Evolutionary conservation across 2,329 filamentous ascomycete species (phyloP).

Genomic region (Lizonia empirigonia): DNA sequence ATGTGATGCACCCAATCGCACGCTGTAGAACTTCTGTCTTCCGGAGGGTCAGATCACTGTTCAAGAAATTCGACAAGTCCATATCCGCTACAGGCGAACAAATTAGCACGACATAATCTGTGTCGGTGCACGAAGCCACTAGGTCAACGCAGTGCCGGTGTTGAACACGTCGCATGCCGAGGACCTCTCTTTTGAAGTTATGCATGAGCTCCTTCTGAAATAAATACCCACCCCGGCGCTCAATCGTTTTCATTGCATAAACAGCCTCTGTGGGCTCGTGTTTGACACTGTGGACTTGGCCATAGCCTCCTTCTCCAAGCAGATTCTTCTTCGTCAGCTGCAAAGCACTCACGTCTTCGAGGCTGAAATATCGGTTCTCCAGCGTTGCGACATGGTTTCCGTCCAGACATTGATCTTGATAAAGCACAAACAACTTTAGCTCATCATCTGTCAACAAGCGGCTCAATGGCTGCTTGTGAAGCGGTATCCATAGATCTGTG

Average conservation of each 20-base stretch:
- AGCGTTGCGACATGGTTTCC: background rate
- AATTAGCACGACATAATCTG: slow-evolving; percentile 20
- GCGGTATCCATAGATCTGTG: slow-evolving; percentile 5
- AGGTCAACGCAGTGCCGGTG: slow-evolving; percentile 24
- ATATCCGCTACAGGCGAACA: slow-evolving; percentile 24
- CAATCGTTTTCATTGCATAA: slow-evolving; percentile 6
- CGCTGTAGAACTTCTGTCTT: slow-evolving; percentile 6
- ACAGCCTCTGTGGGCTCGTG: no score
- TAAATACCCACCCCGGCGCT: background rate
- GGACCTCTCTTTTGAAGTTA: slow-evolving; percentile 20
- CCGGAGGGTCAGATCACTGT: no score
- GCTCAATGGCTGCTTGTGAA: background rate
- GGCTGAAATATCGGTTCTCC: background rate
- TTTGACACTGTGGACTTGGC: background rate
- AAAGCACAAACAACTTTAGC: background rate
- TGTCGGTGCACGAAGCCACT: slow-evolving; percentile 23
- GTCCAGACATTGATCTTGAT: background rate
- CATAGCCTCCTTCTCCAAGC: slow-evolving; percentile 7
- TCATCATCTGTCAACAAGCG: background rate
- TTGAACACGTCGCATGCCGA: slow-evolving; percentile 23
- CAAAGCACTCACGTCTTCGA: background rate
- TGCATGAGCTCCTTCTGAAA: slow-evolving; percentile 7
- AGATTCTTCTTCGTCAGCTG: background rate
- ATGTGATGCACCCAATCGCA: slow-evolving; percentile 15
- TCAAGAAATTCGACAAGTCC: slow-evolving; percentile 21